Evolutionary conservation across 768 basidiomycete species (phyloP).

Genomic region (Lyophyllum semitale): DNA sequence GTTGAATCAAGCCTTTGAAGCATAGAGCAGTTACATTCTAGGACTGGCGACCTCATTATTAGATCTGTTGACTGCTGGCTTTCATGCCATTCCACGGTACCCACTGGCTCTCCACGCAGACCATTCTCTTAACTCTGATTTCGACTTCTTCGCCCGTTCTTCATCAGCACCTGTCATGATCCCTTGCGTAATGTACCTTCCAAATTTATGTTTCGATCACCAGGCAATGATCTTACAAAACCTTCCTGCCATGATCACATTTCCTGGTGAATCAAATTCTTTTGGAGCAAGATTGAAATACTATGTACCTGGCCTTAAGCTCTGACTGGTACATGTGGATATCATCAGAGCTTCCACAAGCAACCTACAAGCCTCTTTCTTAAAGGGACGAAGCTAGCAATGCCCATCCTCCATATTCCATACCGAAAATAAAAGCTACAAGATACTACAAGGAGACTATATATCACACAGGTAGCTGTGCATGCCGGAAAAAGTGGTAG

Average conservation of each 20-base stretch:
- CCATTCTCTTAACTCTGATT: no score
- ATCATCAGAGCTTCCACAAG: slow-evolving; percentile 1
- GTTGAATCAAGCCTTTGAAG: no score
- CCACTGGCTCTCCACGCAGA: no score
- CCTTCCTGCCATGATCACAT: neutral
- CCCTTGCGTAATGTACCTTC: slow-evolving; percentile 1
- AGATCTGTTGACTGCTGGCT: no score
- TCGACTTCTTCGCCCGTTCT: neutral
- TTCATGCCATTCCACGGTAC: no score
- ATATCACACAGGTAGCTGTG: neutral
- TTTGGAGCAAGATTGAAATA: slow-evolving; percentile 4
- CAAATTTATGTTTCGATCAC: neutral
- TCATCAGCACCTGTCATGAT: neutral
- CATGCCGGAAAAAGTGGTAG: neutral
- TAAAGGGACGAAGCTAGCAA: neutral
- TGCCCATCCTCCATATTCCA: neutral
- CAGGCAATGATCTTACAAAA: neutral
- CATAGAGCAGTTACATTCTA: no score
- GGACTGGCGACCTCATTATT: no score
- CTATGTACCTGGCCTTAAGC: neutral
- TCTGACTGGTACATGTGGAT: neutral
- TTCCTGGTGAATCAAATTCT: slow-evolving; percentile 2
- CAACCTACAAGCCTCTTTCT: neutral
- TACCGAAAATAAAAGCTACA: neutral
- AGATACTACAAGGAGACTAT: neutral